Conservation (phyloP, 1,139 yeast genomes). For the Yamadazyma atlantica region DNA sequence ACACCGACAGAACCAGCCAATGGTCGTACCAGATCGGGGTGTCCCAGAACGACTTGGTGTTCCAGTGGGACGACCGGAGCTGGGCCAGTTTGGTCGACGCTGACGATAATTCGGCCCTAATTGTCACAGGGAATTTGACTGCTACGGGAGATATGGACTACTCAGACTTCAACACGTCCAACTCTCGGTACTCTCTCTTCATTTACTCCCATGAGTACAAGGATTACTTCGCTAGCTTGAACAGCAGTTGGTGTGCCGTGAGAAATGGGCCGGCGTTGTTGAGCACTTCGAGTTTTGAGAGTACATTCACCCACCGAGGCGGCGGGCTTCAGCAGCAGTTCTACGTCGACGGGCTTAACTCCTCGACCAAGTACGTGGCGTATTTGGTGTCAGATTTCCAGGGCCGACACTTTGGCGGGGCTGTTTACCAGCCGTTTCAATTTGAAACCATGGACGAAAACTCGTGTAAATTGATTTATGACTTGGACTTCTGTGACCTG, state of each 20-base stretch:
- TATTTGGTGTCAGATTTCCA: conserved; percentile 56
- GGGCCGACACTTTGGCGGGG: conserved; percentile 57
- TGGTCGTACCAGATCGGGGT: conserved; percentile 72
- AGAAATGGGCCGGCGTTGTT: conserved; percentile 45
- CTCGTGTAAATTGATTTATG: conserved; percentile 74
- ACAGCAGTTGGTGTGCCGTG: conserved; percentile 75
- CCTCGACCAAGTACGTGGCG: conserved; percentile 64
- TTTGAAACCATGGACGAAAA: conserved; percentile 59
- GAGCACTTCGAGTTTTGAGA: conserved; percentile 21
- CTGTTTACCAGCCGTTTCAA: conserved; percentile 56
- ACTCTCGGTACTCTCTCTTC: conserved; percentile 43
- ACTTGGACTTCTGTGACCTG: conserved; percentile 70
- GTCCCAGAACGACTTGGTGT: conserved; percentile 63
- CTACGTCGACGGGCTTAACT: conserved; percentile 58
- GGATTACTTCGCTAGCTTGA: conserved; percentile 41
- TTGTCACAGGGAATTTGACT: conserved; percentile 64
- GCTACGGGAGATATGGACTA: conserved; percentile 15
- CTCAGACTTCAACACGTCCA: conserved; percentile 26
- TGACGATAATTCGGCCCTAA: conserved; percentile 68
- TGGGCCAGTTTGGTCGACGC: conserved; percentile 68
- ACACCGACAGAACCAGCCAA: conserved; percentile 31
- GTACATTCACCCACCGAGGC: conserved; percentile 49
- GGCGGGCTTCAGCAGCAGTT: conserved; percentile 59
- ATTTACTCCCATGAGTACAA: conserved; percentile 44
- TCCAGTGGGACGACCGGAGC: conserved; percentile 65